These are phyloP conservation scores for Hysterangium stoloniferum DNA, from an alignment of 768 basidiomycete genomes.

Conservation along the genomic window DNA sequence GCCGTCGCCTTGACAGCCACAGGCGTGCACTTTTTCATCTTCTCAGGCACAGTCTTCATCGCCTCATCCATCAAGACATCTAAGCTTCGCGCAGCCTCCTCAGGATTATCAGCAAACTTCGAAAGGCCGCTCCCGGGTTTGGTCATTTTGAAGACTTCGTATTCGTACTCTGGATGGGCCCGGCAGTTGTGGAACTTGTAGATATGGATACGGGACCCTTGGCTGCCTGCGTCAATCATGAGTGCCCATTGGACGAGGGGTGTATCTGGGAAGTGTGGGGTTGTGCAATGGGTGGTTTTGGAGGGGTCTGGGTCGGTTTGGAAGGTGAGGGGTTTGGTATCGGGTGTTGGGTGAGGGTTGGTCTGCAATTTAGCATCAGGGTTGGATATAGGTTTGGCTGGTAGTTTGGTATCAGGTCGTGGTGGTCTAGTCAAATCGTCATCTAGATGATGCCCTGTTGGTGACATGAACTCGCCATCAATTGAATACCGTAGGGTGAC, in stretches of 20 bases:
- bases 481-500: neutral
- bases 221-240: conserved; percentile 98
- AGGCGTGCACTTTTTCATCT: conserved; percentile 65
- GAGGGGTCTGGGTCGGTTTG: conserved; percentile 69
- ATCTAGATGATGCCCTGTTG: no score
- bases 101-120: conserved; percentile 46
- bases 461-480: no score
- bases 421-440: no score
- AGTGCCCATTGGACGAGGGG: conserved; percentile 85
- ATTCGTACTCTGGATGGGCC: conserved; percentile 71
- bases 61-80: conserved; percentile 80
- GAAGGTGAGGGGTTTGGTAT: no score
- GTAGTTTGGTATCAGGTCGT: no score
- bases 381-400: no score
- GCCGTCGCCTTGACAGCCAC: conserved; percentile 92
- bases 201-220: conserved; percentile 93
- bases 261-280: conserved; percentile 38
- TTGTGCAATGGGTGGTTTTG: conserved; percentile 64
- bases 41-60: conserved; percentile 61
- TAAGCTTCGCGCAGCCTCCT: conserved; percentile 68
- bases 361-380: no score
- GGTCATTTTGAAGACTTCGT: conserved; percentile 83
- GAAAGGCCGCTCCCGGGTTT: conserved; percentile 83
- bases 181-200: conserved; percentile 97
- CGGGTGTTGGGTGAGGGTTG: no score